phyloP scores from a whole-genome alignment of 768 basidiomycete genomes.

The Lactifluus piperatus region DNA sequence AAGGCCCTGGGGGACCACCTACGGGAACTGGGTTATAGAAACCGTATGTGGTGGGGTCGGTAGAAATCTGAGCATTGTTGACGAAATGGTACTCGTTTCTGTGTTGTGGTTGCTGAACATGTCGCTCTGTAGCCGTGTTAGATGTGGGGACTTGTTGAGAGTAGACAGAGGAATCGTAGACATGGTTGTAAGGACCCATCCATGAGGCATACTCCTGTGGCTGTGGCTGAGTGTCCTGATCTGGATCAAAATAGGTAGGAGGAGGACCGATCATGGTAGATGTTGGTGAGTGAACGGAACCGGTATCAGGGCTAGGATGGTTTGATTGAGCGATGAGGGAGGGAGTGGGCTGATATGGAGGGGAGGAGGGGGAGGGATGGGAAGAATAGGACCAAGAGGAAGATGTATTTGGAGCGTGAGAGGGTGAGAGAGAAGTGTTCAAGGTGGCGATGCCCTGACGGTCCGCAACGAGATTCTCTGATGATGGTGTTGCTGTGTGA shows the following conservation, averaged over 20 bases:
- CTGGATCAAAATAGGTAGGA: conserved; percentile 20
- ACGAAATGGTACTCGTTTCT: conserved; percentile 16
- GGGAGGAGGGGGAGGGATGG: background rate
- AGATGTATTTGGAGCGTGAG: background rate
- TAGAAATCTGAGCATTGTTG: background rate
- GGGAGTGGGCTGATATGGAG: background rate
- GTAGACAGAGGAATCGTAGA: background rate
- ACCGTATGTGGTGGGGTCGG: background rate
- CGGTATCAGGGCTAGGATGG: background rate
- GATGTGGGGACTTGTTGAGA: background rate
- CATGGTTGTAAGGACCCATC: background rate
- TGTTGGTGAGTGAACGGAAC: background rate
- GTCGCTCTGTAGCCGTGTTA: background rate
- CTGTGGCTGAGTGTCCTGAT: conserved; percentile 7
- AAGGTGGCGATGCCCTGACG: conserved; percentile 2
- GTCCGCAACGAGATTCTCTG: background rate
- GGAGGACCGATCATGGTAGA: conserved; percentile 21
- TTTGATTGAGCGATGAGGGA: background rate
- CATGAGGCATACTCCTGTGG: conserved; percentile 12
- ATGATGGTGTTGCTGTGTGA: background rate
- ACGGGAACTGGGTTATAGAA: background rate
- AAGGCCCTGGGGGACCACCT: background rate
- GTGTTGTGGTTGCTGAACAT: background rate
- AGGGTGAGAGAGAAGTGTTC: background rate
- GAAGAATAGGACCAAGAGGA: conserved; percentile 1